Base-by-base conservation (phyloP, 345 rosid genomes). In the Dovyalis caffra region DNA sequence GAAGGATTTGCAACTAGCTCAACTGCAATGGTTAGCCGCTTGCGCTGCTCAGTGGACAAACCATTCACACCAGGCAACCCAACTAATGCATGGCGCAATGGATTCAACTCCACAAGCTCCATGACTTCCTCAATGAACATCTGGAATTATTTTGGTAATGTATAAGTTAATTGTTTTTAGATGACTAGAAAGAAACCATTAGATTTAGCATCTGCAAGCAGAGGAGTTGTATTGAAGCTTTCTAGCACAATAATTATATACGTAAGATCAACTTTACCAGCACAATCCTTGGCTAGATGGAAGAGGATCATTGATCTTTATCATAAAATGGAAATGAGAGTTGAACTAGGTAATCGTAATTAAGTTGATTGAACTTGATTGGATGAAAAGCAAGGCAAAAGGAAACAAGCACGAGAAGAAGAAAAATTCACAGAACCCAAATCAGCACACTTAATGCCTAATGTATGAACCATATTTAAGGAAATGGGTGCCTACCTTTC, bases 1-100 rank as follows among this genome's bases (percentile, higher is more conserved):
- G 97, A 94, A 2, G 98, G 97, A 79, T 94, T 94, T 29, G 97
- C 97, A 73, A 94, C 98, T 3, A 92, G 87, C 91, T 94, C 97
- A 29, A 92, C 95, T 0, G 98, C 97, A 23, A 92, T 92, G 28
- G 98, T 94, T 15, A 94, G 86, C 83, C 98, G 86, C 76, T 94
- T 94, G 53, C 98, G 87, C 64, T 94, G 97, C 85, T 94, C 97
- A 0, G 91, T 90, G 31, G 98, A 92, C n/a, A 92, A 80, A 64
- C 98, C 98, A 77, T 73, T 88, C 71, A 86, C 88, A 25, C 98
- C 95, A 7, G 98, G 95, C 73, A 94, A 80, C 29, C 98, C 98
- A n/a, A 94, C 95, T 20, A 88, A 74, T 26, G 97, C 88, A n/a
- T 87, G 64, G 80, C 89, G 83, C 72, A 92, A 62, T 0, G 89